Base-by-base conservation (phyloP, 179 eudicot genomes). In the Actinidia chinensis region DNA sequence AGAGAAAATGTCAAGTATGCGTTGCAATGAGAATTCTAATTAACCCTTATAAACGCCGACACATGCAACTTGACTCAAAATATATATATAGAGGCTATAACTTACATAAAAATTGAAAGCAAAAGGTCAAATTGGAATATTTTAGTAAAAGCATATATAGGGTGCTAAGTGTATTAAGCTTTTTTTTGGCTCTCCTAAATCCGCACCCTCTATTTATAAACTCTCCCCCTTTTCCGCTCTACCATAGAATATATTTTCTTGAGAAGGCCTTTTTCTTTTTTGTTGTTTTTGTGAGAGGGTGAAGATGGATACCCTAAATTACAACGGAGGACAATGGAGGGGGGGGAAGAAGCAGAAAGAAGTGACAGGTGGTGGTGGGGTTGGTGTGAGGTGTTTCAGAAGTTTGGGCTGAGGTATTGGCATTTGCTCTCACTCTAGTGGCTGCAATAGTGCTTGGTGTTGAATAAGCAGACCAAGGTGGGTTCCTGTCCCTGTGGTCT, bases 361-460 rank as follows among this genome's bases (percentile, higher is more conserved):
- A 72, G 22, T 1, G 7, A n/a, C n/a, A n/a, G n/a, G n/a, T n/a
- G n/a, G n/a, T n/a, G n/a, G n/a, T n/a, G n/a, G n/a, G n/a, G n/a
- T n/a, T n/a, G n/a, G n/a, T n/a, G n/a, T 80, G 75, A 79, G 82
- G n/a, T 58, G 76, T 13, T 36, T 42, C n/a, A n/a, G 8, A 87
- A 76, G 4, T 40, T 86, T 59, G 82, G 68, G 4, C 36, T 84
- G 75, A 80, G 89, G 78, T 81, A 11, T 20, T 89, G 73, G 90
- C 88, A 3, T 68, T 89, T 65, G 54, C 80, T 2, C 78, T 89
- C 13, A 84, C 89, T 6, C 76, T 91, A 1, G 74, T 67, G 20
- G 96, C 92, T 0, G 88, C 97, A 0, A 71, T 90, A 42, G 61
- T 93, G 50, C 71, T 93, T 47, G 97, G 92, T 20, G 73, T 84